Conservation (phyloP, 1,284 basidiomycete genomes). For the Ganoderma multipileum region DNA sequence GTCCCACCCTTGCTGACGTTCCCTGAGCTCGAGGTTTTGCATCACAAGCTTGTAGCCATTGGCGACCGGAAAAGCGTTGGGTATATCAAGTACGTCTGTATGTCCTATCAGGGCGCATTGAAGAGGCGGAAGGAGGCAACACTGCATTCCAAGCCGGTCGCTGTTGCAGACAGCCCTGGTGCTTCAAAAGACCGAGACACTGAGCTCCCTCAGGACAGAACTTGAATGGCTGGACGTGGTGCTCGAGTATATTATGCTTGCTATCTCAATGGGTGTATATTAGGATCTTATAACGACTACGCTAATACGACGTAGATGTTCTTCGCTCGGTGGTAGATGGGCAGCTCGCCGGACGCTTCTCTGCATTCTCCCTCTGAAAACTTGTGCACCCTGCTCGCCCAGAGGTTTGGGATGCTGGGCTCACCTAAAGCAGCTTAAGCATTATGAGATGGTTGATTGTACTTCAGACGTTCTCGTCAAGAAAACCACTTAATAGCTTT, state of each 20-base stretch:
- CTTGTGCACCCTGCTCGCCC: too few species aligned
- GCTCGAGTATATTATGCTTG: neutral
- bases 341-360: neutral
- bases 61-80: constrained; percentile 51
- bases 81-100: constrained; percentile 71
- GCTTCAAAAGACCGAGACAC: neutral
- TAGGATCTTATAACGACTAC: neutral
- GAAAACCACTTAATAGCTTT: constrained; percentile 6
- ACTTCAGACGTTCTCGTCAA: constrained; percentile 5
- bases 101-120: constrained; percentile 71
- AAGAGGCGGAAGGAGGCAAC: constrained; percentile 58
- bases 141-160: constrained; percentile 30
- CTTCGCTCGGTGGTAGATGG: neutral
- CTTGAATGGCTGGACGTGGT: neutral
- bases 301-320: neutral
- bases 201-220: neutral
- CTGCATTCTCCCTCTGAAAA: too few species aligned
- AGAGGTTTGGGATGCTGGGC: too few species aligned
- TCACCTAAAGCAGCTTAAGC: neutral
- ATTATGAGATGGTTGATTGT: neutral
- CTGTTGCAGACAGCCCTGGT: neutral
- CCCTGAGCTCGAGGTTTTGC: constrained; percentile 68
- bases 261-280: neutral
- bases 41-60: constrained; percentile 62
- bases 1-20: constrained; percentile 76